Conservation (phyloP, 352 stramenopile species). For the Phytopythium chamaehyphon region DNA sequence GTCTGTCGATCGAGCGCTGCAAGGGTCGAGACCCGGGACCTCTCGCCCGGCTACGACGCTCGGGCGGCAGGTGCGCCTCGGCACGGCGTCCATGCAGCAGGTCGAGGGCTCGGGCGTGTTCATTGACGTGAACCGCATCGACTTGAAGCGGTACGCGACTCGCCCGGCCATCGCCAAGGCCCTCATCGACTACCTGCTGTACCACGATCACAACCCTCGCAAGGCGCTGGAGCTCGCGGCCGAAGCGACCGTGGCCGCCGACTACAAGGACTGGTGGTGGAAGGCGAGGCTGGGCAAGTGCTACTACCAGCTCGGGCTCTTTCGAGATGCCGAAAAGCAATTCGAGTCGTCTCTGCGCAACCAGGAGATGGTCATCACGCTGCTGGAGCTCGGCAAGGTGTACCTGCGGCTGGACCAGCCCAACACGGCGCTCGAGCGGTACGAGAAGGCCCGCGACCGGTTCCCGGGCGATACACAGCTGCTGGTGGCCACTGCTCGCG, state of each 20-base stretch:
- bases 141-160: slow-evolving; percentile 88
- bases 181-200: slow-evolving; percentile 90
- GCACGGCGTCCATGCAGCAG: slow-evolving; percentile 87
- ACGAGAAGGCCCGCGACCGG: slow-evolving; percentile 56
- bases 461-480: slow-evolving; percentile 83
- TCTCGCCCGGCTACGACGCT: slow-evolving; percentile 87
- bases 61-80: slow-evolving; percentile 86
- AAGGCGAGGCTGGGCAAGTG: slow-evolving; percentile 92
- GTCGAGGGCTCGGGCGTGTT: slow-evolving; percentile 61
- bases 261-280: slow-evolving; percentile 95
- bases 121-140: slow-evolving; percentile 88
- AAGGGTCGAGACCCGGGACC: slow-evolving; percentile 72
- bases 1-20: slow-evolving; percentile 70
- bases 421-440: slow-evolving; percentile 88
- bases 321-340: slow-evolving; percentile 92
- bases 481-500: slow-evolving; percentile 79
- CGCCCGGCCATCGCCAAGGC: slow-evolving; percentile 83
- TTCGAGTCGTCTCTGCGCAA: slow-evolving; percentile 86
- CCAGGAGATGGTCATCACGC: slow-evolving; percentile 88
- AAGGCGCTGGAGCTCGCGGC: slow-evolving; percentile 91
- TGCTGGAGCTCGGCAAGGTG: slow-evolving; percentile 93
- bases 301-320: slow-evolving; percentile 93
- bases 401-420: slow-evolving; percentile 93
- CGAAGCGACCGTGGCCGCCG: slow-evolving; percentile 80
- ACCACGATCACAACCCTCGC: slow-evolving; percentile 90